Conservation (phyloP, 768 basidiomycete species). For the Leucocoprinus leucothites region DNA sequence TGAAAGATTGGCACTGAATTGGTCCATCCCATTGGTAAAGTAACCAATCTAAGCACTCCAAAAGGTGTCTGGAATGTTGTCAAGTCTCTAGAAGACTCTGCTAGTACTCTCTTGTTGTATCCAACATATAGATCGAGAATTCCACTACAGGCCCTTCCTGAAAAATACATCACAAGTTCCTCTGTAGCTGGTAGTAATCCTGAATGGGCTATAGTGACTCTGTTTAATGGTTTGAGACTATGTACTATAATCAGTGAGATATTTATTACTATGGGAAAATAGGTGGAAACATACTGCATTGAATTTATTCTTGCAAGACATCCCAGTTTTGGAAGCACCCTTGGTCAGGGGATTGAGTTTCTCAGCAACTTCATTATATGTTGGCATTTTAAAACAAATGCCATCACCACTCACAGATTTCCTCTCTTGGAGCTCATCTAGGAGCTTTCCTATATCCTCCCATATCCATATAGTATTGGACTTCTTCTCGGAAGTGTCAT, state of each 20-base stretch:
- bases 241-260: constrained; percentile 38
- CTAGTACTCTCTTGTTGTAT: constrained; percentile 3
- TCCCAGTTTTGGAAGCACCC: too few species aligned
- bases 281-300: too few species aligned
- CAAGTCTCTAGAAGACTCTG: constrained; percentile 2
- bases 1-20: constrained; percentile 14
- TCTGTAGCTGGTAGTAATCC: constrained; percentile 26
- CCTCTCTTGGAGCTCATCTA: too few species aligned
- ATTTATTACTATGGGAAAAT: constrained; percentile 37
- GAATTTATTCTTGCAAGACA: too few species aligned
- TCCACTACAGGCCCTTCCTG: constrained; percentile 2
- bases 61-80: constrained; percentile 13
- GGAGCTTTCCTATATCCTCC: too few species aligned
- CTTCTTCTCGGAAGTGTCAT: too few species aligned
- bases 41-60: constrained; percentile 6
- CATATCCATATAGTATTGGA: too few species aligned
- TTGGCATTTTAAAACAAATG: too few species aligned
- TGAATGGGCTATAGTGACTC: constrained; percentile 27
- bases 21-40: constrained; percentile 15
- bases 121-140: constrained; percentile 9
- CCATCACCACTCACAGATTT: too few species aligned
- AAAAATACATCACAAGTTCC: constrained; percentile 22
- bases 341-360: too few species aligned
- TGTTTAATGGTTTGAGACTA: constrained; percentile 32
- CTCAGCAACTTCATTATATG: too few species aligned